Evolutionary conservation across 164 flowering plant genomes (phyloP), one percentile per base, ranked within the genome.

Genomic region (Brasenia schreberi): DNA sequence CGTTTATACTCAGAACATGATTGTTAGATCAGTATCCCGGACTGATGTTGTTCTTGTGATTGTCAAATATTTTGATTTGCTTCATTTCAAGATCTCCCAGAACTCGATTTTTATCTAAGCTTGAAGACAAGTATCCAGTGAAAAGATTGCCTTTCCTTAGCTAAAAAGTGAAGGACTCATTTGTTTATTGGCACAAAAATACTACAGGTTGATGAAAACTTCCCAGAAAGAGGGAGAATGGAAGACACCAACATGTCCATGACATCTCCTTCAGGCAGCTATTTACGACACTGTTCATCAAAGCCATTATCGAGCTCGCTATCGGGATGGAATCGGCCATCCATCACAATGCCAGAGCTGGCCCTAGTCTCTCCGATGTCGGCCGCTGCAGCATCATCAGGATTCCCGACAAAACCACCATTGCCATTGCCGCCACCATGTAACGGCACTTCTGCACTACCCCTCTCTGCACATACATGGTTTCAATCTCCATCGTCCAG

Each of bases 301-400:
- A 9, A 9, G 56, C 16, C 56, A 14, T 49, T 14, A 49, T 45
- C 53, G 53, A 12, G 7, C 11, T 45, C 53, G 12, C 11, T 7
- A 12, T 7, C 12, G 56, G 56, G 56, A 9, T 49, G 56, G 56
- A 9, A 9, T 49, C 56, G 4, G 16, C 56, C 56, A 9, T 9
- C 10, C 56, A 9, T 14, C 56, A 9, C 10, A 9, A 9, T 49
- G 56, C 56, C 56, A 14, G 56, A 9, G 68, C 74, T 33, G 39
- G 39, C 84, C 65, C 61, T 76, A 64, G 73, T 80, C 63, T 14
- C 56, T 33, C 39, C 39, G 39, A 33, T 33, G 56, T 49, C 56
- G 16, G 75, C 84, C 58, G 64, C 75, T 74, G 96, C 96, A 87
- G 96, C 96, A 90, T 90, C 96, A 87, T 89, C 96, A 89, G 96